phyloP scores from a whole-genome alignment of 768 basidiomycete species.

The Suillus variegatus region DNA sequence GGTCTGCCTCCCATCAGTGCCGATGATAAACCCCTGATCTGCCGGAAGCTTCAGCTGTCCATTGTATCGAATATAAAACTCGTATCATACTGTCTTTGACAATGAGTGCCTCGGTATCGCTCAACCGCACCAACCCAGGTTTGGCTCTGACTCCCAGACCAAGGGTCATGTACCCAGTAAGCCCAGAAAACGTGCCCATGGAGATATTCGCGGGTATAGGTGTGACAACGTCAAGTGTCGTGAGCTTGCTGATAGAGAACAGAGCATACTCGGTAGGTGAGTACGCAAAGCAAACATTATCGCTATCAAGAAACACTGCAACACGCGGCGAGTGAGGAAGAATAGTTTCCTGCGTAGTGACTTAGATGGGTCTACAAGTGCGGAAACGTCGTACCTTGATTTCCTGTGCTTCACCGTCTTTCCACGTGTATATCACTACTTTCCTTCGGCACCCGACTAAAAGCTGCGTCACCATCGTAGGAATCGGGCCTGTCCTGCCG shows the following conservation, averaged over 20 bases:
- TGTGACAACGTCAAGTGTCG: constrained; percentile 53
- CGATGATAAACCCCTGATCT: constrained; percentile 75
- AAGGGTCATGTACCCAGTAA: constrained; percentile 85
- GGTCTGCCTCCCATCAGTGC: constrained; percentile 55
- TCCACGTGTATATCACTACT: constrained; percentile 84
- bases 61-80: background rate
- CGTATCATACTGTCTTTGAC: constrained; percentile 74
- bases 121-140: constrained; percentile 56
- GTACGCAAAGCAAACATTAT: constrained; percentile 74
- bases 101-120: constrained; percentile 66
- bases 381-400: constrained; percentile 49
- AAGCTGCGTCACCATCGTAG: constrained; percentile 72
- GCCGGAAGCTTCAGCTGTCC: constrained; percentile 8
- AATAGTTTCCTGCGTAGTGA: constrained; percentile 63
- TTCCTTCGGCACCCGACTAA: constrained; percentile 85
- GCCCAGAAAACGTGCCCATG: constrained; percentile 76
- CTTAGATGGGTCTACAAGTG: constrained; percentile 5
- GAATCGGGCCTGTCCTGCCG: constrained; percentile 47
- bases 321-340: constrained; percentile 91
- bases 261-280: constrained; percentile 67
- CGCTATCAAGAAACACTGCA: constrained; percentile 69
- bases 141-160: constrained; percentile 76
- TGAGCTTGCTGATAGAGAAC: constrained; percentile 63
- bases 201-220: constrained; percentile 44
- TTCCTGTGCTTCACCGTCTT: constrained; percentile 78